Base-by-base conservation (phyloP, 2,329 filamentous ascomycete genomes). In the Ophiocordyceps sinensis region DNA sequence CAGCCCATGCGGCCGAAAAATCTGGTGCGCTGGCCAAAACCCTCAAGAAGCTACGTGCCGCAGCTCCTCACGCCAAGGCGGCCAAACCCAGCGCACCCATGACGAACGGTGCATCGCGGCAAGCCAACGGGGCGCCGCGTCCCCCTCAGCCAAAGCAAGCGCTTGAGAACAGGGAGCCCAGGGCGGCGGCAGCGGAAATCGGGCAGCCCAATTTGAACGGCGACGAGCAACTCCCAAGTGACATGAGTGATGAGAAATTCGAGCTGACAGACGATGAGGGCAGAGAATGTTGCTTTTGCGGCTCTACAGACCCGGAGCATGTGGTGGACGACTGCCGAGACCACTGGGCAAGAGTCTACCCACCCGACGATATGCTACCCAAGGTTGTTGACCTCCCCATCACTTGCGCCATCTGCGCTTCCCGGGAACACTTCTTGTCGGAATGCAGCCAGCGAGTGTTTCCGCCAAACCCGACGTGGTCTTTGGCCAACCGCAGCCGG, bases 231-330 rank as follows among this genome's bases (percentile, higher is more conserved):
- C 23, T 9, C 51, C 49, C 51, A 39, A 57, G 60, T 15, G 49
- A 56, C 1, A 49, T 59, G 8, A 85, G 81, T 52, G 50, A 57
- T 2, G 75, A 80, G 46, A 75, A 75, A 45, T 64, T 82, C 35
- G 55, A 58, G 3, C 48, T 70, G 39, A 61, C 68, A 14, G 68
- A 68, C 45, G 66, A 66, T 14, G 75, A 79, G 42, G 66, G 67
- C 19, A 60, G 70, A 37, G 67, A 69, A 3, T 86, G 82, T 53
- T 72, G 73, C 11, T 62, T 77, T 29, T 86, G 82, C 56, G 61
- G 61, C 32, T 67, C 67, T 7, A 47, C 51, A 3, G 63, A 68
- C 9, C 82, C 51, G 3, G 63, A 68, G 9, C 82, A 86, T 49
- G 49, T 68, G 9, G 81, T 85, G 52, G 53, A 63, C 12, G 59